Conservation (phyloP, 345 rosid species). For the Erucastrum elatum region DNA sequence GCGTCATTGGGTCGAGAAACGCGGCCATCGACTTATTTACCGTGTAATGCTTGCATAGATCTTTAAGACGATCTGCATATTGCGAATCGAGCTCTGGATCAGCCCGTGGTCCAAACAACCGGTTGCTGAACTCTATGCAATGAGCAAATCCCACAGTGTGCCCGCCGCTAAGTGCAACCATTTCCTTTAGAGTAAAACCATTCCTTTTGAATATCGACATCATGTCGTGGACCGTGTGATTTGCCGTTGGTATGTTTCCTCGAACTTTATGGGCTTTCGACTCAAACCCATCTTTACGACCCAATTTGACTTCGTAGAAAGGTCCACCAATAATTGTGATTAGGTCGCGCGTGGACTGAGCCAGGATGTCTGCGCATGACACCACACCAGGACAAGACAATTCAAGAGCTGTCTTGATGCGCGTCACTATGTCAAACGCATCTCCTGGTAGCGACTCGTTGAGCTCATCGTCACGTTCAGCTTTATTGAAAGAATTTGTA, state of each 20-base stretch:
- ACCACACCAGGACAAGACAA: conserved; percentile 55
- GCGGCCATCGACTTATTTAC: conserved; percentile 41
- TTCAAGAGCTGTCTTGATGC: conserved; percentile 54
- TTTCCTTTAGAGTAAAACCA: conserved; percentile 45
- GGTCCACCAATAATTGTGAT: conserved; percentile 64
- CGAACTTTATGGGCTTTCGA: conserved; percentile 39
- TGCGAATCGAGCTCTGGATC: conserved; percentile 44
- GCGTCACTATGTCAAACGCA: conserved; percentile 47
- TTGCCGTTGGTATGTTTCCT: conserved; percentile 39
- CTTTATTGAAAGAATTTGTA: conserved; percentile 48
- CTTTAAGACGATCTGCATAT: conserved; percentile 41
- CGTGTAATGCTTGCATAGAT: conserved; percentile 35
- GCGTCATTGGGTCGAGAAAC: conserved; percentile 56
- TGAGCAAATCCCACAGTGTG: conserved; percentile 65
- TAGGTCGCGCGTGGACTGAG: conserved; percentile 58
- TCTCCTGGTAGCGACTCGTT: conserved; percentile 55
- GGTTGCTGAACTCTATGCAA: conserved; percentile 45
- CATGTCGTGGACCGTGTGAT: conserved; percentile 42
- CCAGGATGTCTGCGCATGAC: conserved; percentile 60
- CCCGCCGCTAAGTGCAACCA: conserved; percentile 54
- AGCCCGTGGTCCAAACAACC: conserved; percentile 37
- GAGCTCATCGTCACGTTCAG: conserved; percentile 51
- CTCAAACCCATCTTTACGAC: conserved; percentile 57
- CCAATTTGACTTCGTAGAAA: conserved; percentile 40
- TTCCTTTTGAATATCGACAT: conserved; percentile 35